Evolutionary conservation across 805 yeast genomes (phyloP), one percentile per base, ranked within the genome.

Genomic region (Candida ovalis): DNA sequence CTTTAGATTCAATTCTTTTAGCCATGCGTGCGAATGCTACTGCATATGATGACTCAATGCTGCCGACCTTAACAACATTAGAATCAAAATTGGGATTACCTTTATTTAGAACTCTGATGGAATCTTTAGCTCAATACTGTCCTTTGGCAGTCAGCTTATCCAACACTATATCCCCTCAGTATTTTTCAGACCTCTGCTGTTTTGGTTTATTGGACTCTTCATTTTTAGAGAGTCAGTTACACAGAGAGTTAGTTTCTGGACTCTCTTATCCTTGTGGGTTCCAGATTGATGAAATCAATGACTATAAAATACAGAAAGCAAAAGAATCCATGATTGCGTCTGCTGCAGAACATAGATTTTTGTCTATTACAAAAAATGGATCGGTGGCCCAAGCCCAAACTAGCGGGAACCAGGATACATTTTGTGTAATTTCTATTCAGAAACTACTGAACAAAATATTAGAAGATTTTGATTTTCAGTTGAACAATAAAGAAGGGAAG

Each of bases 151-250:
- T 76, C 12, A 73, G 71, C 47, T 58, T 73, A 43, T 63, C 73
- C 21, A 80, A 76, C 57, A 74, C 78, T 2, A 66, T 78, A 33
- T 69, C 79, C 2, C 80, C 81, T 1, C 80, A 77, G 49, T 77
- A 73, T 59, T 68, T 73, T 42, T 63, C 76, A 1, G 83, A 78
- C 56, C 60, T 75, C 48, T 74, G 68, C 56, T 66, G 76, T 50
- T 53, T 76, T 23, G 77, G 77, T 0, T 54, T 75, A 27, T 68
- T 77, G 6, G 70, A 73, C 28, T 67, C 77, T 2, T 63, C 73
- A 3, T 64, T 74, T 38, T 53, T 71, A 27, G 81, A 77, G 58
- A 73, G 77, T 25, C 81, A 76, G 56, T 57, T 73, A 47, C 80
- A 76, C 63, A 60, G 81, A 49, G 81, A 76, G 53, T 57, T 77